Base-by-base conservation (phyloP, 2,329 filamentous ascomycete genomes). In the Xylariaceae sp. region DNA sequence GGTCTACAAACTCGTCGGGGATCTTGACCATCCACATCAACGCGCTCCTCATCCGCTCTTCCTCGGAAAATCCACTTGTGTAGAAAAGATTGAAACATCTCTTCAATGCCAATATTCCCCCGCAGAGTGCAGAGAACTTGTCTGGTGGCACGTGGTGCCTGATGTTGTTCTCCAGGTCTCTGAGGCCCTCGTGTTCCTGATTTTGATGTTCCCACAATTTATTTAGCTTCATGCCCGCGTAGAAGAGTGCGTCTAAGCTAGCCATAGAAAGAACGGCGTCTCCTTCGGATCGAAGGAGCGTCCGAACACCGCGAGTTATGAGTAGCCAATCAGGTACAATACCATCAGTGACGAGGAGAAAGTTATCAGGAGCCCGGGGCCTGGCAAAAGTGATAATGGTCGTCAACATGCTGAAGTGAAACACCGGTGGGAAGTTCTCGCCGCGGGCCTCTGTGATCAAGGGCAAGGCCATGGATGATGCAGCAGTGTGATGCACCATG, bases 331-430 rank as follows among this genome's bases (percentile, higher is more conserved):
- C 70, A 2, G 74, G 70, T 6, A 74, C 63, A 8, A 69, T 67
- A 6, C 66, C 69, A 16, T 73, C 60, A 14, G 69, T 65, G 31
- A 73, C 64, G 14, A 75, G 61, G n/a, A 78, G 65, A 21, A 77
- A 70, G 29, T 77, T 71, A 8, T 67, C 68, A 3, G 69, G 59
- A 33, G 69, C 66, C 16, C 70, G 71, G 1, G 72, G 73, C 34
- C 67, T 71, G 5, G 70, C 75, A 23, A 77, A 69, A 1, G 73
- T 65, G 58, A 76, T 73, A 26, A 74, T 69, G 4, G 71, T 68
- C 0, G 74, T 75, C 6, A 78, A 34, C 2, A 69, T 67, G 19
- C 76, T 75, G 56, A 78, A 78, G 28, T 76, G 60, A 56, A 74
- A 76, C 2, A 79, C 62, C 0, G 71, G 69, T 1, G 69, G 64